Percentiles rank a stretch among this genome's conserved stretches.
phyloP scores from a whole-genome alignment of 176 grass and related monocot species.

The Rhynchospora tenuis region DNA sequence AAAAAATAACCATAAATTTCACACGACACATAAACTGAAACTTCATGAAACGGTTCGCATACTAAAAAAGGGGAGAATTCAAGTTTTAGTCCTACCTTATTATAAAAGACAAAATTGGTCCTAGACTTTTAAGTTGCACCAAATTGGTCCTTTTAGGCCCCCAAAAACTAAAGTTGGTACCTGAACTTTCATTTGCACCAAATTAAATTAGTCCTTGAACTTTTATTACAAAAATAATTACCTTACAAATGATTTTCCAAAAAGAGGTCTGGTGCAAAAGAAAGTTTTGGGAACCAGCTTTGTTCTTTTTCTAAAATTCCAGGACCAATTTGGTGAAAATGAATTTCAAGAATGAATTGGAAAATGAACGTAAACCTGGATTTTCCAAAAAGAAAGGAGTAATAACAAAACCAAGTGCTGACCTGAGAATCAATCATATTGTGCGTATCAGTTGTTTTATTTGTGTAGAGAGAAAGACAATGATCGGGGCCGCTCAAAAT shows the following conservation, averaged over 20 bases:
- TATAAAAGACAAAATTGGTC: too few species aligned
- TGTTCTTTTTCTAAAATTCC: not conserved
- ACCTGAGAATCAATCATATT: constrained; percentile 43
- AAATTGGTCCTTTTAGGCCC: not conserved
- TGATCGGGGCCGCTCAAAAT: constrained; percentile 70
- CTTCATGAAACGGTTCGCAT: too few species aligned
- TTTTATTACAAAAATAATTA: not conserved
- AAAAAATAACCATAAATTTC: too few species aligned
- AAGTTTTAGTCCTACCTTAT: too few species aligned
- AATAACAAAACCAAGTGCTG: constrained; percentile 17
- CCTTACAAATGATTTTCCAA: not conserved
- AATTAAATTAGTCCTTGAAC: not conserved
- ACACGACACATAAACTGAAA: too few species aligned
- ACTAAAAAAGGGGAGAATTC: too few species aligned
- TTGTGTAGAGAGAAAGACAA: constrained; percentile 63
- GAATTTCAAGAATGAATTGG: not conserved
- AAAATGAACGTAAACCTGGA: not conserved
- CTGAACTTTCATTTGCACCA: not conserved
- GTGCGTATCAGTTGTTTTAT: constrained; percentile 5
- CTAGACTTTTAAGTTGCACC: not conserved
- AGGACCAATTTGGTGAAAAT: not conserved
- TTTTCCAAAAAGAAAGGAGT: not conserved
- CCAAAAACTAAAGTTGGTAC: not conserved
- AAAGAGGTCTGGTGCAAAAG: not conserved
- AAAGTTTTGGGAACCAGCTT: not conserved